Conservation (phyloP, 2,329 filamentous ascomycete genomes). For the Chrysosporium queenslandicum region DNA sequence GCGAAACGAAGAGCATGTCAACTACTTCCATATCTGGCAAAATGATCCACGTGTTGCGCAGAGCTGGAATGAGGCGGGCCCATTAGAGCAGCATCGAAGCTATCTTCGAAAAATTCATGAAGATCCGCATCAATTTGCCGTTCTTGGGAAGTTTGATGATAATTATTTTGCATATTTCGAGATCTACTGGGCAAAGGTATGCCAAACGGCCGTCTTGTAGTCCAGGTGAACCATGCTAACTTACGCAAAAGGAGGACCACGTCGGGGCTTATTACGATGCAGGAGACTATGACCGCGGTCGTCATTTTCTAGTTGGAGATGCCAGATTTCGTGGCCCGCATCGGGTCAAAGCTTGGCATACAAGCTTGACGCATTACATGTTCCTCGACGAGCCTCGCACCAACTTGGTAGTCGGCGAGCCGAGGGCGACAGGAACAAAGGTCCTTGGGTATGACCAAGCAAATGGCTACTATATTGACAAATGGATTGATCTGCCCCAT, state of each 20-base stretch:
- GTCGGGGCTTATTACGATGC: conserved; percentile 50
- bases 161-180: conserved; percentile 68
- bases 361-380: conserved; percentile 49
- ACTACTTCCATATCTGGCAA: conserved; percentile 68
- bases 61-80: conserved; percentile 71
- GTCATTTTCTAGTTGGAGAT: conserved; percentile 52
- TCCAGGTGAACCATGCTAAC: conserved; percentile 2
- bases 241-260: conserved; percentile 44
- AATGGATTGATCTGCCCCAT: conserved; percentile 61
- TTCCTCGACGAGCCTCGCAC: conserved; percentile 52
- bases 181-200: conserved; percentile 63
- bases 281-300: conserved; percentile 48
- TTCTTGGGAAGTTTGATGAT: conserved; percentile 63
- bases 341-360: conserved; percentile 50
- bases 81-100: conserved; percentile 60
- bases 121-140: conserved; percentile 60
- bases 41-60: conserved; percentile 72
- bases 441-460: conserved; percentile 66
- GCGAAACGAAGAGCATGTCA: conserved; percentile 52
- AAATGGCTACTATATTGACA: conserved; percentile 62
- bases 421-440: conserved; percentile 58
- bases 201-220: conserved; percentile 11
- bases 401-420: conserved; percentile 50
- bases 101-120: conserved; percentile 60
- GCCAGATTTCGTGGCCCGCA: conserved; percentile 45